Percentiles rank a stretch among this genome's conserved stretches.
Conservation (phyloP, 306 rosid species). For the Corylus avellana region DNA sequence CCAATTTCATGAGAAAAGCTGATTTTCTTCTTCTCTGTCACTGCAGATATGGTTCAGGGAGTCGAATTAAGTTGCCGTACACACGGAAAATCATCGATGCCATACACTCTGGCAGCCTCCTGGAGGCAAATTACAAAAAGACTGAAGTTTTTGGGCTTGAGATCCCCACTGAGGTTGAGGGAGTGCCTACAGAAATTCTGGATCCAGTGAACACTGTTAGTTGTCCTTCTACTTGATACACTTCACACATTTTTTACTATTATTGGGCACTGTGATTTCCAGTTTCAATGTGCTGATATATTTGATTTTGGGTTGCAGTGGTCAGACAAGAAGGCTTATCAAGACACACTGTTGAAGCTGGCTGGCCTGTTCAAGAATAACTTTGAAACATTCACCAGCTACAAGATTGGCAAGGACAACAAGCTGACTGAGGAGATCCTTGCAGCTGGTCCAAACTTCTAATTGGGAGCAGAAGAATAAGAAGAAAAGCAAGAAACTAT, state of each 20-base stretch:
- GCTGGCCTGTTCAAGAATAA: constrained; percentile 72
- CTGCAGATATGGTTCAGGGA: constrained; percentile 76
- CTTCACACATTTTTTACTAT: not conserved
- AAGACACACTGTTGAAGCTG: constrained; percentile 58
- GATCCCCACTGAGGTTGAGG: constrained; percentile 70
- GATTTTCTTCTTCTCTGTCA: not conserved
- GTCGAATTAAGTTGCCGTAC: constrained; percentile 68
- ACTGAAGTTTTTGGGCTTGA: constrained; percentile 76
- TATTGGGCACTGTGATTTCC: not conserved
- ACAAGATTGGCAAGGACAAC: constrained; percentile 61
- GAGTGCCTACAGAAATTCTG: constrained; percentile 76
- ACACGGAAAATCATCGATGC: constrained; percentile 87
- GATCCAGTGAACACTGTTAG: constrained; percentile 82
- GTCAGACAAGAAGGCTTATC: constrained; percentile 63
- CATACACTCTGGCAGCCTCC: constrained; percentile 75
- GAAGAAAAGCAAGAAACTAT: not conserved
- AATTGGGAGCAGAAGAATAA: constrained; percentile 2
- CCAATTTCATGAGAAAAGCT: not conserved
- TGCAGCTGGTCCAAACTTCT: constrained; percentile 78
- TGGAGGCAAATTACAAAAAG: constrained; percentile 53
- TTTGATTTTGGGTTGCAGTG: constrained; percentile 51
- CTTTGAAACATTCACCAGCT: constrained; percentile 63
- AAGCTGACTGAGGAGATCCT: constrained; percentile 72
- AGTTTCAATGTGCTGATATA: not conserved
- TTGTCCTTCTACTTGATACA: constrained; percentile 5